Evolutionary conservation across 2,329 filamentous ascomycete species (phyloP).

Genomic region (Fragosphaeria purpurea): DNA sequence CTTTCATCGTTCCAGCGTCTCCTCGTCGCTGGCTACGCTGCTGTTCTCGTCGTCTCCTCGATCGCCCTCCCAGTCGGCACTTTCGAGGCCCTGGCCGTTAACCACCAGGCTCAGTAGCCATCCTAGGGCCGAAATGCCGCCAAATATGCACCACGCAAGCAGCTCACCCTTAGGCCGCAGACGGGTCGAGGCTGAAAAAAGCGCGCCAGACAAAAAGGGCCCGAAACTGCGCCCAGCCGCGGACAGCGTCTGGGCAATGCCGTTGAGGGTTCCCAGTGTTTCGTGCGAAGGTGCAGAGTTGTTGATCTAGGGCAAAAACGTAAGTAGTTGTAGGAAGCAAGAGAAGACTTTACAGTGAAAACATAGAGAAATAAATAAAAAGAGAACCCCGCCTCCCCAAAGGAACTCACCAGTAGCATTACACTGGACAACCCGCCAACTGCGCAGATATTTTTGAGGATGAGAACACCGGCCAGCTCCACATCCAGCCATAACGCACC

Average conservation of each 20-base stretch:
- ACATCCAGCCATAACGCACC: slow-evolving; percentile 64
- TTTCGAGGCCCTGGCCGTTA: slow-evolving; percentile 50
- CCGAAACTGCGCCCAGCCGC: slow-evolving; percentile 82
- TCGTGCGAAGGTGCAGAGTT: slow-evolving; percentile 83
- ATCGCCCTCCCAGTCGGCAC: slow-evolving; percentile 40
- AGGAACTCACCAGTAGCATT: slow-evolving; percentile 58
- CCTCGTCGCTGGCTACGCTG: too few species aligned
- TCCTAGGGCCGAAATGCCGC: slow-evolving; percentile 68
- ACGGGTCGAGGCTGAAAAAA: slow-evolving; percentile 70
- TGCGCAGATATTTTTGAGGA: slow-evolving; percentile 82
- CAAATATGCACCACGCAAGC: slow-evolving; percentile 80
- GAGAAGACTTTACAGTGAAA: neutral
- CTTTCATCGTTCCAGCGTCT: too few species aligned
- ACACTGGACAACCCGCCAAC: slow-evolving; percentile 87
- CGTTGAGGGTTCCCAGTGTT: slow-evolving; percentile 82
- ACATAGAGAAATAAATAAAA: neutral
- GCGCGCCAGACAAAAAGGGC: slow-evolving; percentile 74
- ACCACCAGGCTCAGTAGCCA: slow-evolving; percentile 75
- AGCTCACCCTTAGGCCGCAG: slow-evolving; percentile 73
- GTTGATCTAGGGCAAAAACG: slow-evolving; percentile 54
- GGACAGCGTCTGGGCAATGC: slow-evolving; percentile 85
- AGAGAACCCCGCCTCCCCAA: neutral
- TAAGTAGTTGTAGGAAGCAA: too few species aligned
- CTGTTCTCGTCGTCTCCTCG: slow-evolving; percentile 22
- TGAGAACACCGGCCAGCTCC: slow-evolving; percentile 69